Evolutionary conservation across 305 asterid genomes (phyloP).

Genomic region (Withania somnifera): DNA sequence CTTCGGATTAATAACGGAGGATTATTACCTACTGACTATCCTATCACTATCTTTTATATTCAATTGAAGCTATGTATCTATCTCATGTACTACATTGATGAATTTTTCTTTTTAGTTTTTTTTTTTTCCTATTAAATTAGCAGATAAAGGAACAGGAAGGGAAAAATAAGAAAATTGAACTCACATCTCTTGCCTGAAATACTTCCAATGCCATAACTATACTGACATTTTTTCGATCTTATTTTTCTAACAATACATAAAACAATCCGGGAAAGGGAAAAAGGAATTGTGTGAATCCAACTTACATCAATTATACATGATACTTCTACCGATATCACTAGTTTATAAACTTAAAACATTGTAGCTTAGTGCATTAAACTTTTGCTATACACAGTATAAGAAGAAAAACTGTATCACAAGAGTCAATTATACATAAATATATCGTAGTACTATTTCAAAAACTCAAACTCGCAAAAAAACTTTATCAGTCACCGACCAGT

Average conservation of each 20-base stretch:
- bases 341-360: too few species aligned
- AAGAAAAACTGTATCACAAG: too few species aligned
- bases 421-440: too few species aligned
- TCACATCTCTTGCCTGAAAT: not conserved
- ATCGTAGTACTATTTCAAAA: too few species aligned
- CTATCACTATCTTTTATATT: rapidly evolving
- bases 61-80: not conserved
- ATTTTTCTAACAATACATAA: not conserved
- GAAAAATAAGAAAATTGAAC: not conserved
- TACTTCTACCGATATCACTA: not conserved
- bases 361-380: too few species aligned
- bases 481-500: too few species aligned
- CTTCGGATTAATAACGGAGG: not conserved
- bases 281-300: not conserved
- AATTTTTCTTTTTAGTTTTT: too few species aligned
- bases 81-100: too few species aligned
- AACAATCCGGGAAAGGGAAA: not conserved
- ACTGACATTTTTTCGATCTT: not conserved
- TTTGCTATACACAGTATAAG: too few species aligned
- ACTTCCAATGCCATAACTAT: not conserved
- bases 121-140: too few species aligned
- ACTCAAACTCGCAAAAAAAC: too few species aligned
- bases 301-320: not conserved
- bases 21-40: not conserved
- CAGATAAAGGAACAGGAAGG: not conserved